Base-by-base conservation (phyloP, 768 basidiomycete species). In the Daedaleopsis sinensis region DNA sequence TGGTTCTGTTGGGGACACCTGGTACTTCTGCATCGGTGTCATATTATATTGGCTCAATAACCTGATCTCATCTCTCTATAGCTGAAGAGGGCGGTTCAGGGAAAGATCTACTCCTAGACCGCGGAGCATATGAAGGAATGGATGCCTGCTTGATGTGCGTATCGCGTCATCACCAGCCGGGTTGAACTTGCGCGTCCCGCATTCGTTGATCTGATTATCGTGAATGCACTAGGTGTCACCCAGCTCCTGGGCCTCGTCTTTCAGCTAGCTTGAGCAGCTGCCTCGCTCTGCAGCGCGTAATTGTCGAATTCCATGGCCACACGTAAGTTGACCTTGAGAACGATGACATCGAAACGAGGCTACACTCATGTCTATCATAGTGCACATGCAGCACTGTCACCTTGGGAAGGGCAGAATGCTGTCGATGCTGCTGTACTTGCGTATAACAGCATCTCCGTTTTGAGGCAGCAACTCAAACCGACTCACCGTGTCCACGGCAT, bases 401-500 rank as follows among this genome's bases (percentile, higher is more conserved):
- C 92, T 23, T 94, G 93, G 92, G 89, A 93, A 71, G 93, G 91
- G 1, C 80, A 79, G 61, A 94, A 94, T 63, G 88, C 93, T 1
- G 74, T 94, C 13, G 93, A 96, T 69, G 94, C 94, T 0, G 92
- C 91, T n/a, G 89, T 94, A 5, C 79, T 93, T 3, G 89, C 90
- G 4, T 94, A 95, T 70, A 89, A 83, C 52, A 90, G 87, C 55
- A 86, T 95, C 27, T 86, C 90, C 0, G 85, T 86, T 8, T 79
- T 95, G 24, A 84, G 94, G 16, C 94, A 96, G 72, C 94, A 95
- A 67, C 79, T 93, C 16, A 80, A 82, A 55, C 91, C 94, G 0
- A 86, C 86, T 0, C 84, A 89, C 64, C 86, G 93, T 42, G 83
- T 93, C 3, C 93, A 96, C 67, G 91, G 92, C 0, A 82, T 93